Evolutionary conservation across 2,329 filamentous ascomycete species (phyloP).

Genomic region (Fusarium sp.): DNA sequence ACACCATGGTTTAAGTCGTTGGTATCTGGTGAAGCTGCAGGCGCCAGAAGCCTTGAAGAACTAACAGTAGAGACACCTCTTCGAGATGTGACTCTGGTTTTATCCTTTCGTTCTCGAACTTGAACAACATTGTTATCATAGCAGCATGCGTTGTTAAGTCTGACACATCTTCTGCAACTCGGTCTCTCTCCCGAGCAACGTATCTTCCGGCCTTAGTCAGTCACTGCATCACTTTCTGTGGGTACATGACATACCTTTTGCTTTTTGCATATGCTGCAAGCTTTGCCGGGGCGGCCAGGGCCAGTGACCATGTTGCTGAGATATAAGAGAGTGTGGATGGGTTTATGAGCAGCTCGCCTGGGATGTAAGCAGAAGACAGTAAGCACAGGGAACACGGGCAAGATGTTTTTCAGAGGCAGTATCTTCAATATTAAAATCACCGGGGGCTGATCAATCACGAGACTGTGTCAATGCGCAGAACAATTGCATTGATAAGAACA

Average conservation of each 20-base stretch:
- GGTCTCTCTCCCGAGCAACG: constrained; percentile 38
- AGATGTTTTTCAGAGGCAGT: neutral
- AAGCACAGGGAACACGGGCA: neutral
- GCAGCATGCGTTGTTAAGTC: constrained; percentile 9
- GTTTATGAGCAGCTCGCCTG: neutral
- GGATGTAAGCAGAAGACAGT: neutral
- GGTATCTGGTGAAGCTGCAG: rapidly evolving
- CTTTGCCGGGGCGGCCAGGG: constrained; percentile 31
- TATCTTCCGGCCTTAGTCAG: constrained; percentile 10
- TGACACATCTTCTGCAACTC: constrained; percentile 31
- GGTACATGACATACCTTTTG: constrained; percentile 23
- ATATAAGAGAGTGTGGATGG: too few relatives aligned
- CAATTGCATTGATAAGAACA: too few relatives aligned
- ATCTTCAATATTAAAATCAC: too few relatives aligned
- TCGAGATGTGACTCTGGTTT: rapidly evolving
- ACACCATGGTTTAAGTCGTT: neutral
- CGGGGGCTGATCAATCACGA: too few relatives aligned
- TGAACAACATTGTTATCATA: neutral
- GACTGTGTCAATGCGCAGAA: too few relatives aligned
- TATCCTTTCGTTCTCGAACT: too few relatives aligned
- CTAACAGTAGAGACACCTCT: rapidly evolving
- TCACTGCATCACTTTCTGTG: rapidly evolving
- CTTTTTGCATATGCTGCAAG: constrained; percentile 31
- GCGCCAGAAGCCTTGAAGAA: neutral
- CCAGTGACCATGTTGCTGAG: neutral